phyloP scores from a whole-genome alignment of 2,329 filamentous ascomycete genomes.

The Ophiostoma sp. region DNA sequence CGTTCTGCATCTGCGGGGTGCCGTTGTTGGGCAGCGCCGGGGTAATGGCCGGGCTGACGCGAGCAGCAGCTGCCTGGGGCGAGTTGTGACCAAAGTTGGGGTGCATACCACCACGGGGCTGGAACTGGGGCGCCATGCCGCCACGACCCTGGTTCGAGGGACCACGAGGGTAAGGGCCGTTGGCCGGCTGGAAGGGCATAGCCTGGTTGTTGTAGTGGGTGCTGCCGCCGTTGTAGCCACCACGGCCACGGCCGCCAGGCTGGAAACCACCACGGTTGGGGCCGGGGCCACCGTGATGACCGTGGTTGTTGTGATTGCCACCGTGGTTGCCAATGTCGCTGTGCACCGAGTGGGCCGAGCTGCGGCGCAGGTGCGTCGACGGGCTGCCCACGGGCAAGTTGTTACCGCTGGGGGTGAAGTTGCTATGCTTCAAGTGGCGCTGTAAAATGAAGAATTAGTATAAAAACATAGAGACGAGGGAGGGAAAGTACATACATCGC shows the following conservation, averaged over 20 bases:
- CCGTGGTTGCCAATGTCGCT: conserved; percentile 66
- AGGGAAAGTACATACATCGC: conserved; percentile 62
- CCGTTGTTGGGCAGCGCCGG: conserved; percentile 60
- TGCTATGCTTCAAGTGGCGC: conserved; percentile 66
- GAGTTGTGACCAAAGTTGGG: conserved; percentile 53
- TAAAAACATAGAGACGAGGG: neutral
- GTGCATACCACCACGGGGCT: conserved; percentile 49
- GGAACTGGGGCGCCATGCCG: conserved; percentile 48
- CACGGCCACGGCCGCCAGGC: conserved; percentile 51
- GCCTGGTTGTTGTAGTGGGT: conserved; percentile 49
- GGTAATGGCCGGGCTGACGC: conserved; percentile 65
- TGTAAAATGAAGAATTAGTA: conserved; percentile 38
- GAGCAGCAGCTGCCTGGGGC: conserved; percentile 56
- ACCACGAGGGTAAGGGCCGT: conserved; percentile 41
- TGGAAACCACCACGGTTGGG: conserved; percentile 59
- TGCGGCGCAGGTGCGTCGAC: conserved; percentile 74
- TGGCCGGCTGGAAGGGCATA: conserved; percentile 46
- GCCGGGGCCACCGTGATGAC: conserved; percentile 65
- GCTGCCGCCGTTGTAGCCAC: conserved; percentile 46
- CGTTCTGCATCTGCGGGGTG: conserved; percentile 67
- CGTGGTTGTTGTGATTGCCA: conserved; percentile 59
- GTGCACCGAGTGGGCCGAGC: conserved; percentile 82
- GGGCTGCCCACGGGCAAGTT: conserved; percentile 46
- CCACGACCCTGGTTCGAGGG: conserved; percentile 52
- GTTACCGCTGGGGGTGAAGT: conserved; percentile 53